These are phyloP conservation scores for Beverwykella pulmonaria DNA, from an alignment of 495 filamentous ascomycete genomes.

Conservation along the genomic window DNA sequence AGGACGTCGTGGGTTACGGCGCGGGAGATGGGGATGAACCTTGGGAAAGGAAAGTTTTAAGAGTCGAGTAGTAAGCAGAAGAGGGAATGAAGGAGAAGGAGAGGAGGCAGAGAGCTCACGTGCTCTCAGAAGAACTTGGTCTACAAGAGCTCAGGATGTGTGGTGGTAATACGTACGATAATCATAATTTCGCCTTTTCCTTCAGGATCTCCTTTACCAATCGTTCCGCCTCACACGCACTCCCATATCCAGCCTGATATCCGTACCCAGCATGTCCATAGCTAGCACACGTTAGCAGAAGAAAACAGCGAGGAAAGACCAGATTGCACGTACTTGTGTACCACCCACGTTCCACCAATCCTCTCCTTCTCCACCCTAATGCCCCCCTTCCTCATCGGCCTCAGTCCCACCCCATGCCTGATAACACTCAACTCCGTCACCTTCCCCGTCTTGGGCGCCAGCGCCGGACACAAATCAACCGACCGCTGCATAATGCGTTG, in stretches of 20 bases:
- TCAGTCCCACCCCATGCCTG: constrained; percentile 83
- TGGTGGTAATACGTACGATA: neutral
- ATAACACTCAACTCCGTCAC: constrained; percentile 68
- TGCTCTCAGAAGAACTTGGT: too few species aligned
- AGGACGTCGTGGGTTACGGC: constrained; percentile 70
- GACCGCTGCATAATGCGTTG: constrained; percentile 86
- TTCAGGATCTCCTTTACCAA: constrained; percentile 68
- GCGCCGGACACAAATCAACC: constrained; percentile 68
- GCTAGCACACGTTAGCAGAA: neutral
- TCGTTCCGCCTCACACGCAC: constrained; percentile 67
- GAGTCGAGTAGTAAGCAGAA: neutral
- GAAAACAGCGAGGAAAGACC: too few species aligned
- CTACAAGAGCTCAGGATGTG: neutral
- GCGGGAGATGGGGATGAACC: constrained; percentile 71
- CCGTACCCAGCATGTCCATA: constrained; percentile 86
- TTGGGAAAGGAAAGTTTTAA: constrained; percentile 73
- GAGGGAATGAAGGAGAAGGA: neutral
- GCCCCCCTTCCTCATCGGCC: constrained; percentile 74
- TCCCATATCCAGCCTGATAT: constrained; percentile 86
- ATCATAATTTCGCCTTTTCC: constrained; percentile 40
- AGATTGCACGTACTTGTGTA: constrained; percentile 93
- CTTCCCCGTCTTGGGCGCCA: constrained; percentile 53
- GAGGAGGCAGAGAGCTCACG: neutral
- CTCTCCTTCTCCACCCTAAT: constrained; percentile 82
- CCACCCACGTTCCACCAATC: constrained; percentile 69